A percentile compares a stretch with the other conserved stretches of the same genome.
These are phyloP conservation scores for Thalassiosira sp. DNA, from an alignment of 352 stramenopile genomes.

Conservation along the genomic window DNA sequence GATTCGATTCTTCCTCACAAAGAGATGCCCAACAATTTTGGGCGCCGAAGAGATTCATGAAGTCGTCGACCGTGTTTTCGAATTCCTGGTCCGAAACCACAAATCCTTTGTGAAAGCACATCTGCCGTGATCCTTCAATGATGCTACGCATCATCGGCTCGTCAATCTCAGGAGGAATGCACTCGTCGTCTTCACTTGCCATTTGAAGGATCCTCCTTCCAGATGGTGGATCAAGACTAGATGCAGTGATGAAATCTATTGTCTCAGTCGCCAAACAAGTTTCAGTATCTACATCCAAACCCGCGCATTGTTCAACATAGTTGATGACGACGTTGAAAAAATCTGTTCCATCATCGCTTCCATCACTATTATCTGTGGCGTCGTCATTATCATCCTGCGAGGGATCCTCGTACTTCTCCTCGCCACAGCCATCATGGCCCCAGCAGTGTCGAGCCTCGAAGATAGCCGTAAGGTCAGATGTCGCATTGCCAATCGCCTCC, in stretches of 20 bases:
- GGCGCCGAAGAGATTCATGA: slow-evolving; percentile 32
- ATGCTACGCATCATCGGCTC: slow-evolving; percentile 24
- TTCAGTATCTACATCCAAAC: slow-evolving; percentile 17
- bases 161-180: slow-evolving; percentile 36
- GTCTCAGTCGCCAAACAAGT: slow-evolving; percentile 28
- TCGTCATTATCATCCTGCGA: not conserved
- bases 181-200: slow-evolving; percentile 17
- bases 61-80: slow-evolving; percentile 14
- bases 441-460: slow-evolving; percentile 25
- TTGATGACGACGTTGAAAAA: slow-evolving; percentile 33
- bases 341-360: slow-evolving; percentile 24
- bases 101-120: slow-evolving; percentile 28
- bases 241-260: slow-evolving; percentile 19
- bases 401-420: slow-evolving; percentile 7
- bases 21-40: slow-evolving; percentile 39
- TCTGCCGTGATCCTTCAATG: slow-evolving; percentile 21
- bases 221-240: not conserved
- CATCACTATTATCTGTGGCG: slow-evolving; percentile 12
- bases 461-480: slow-evolving; percentile 30
- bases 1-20: slow-evolving; percentile 35
- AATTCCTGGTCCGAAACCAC: slow-evolving; percentile 27
- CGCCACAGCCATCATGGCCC: slow-evolving; percentile 9
- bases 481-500: slow-evolving; percentile 16
- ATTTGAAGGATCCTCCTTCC: slow-evolving; percentile 16
- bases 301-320: slow-evolving; percentile 43